phyloP scores from a whole-genome alignment of 176 grass and related monocot species.

The Zizania latifolia region DNA sequence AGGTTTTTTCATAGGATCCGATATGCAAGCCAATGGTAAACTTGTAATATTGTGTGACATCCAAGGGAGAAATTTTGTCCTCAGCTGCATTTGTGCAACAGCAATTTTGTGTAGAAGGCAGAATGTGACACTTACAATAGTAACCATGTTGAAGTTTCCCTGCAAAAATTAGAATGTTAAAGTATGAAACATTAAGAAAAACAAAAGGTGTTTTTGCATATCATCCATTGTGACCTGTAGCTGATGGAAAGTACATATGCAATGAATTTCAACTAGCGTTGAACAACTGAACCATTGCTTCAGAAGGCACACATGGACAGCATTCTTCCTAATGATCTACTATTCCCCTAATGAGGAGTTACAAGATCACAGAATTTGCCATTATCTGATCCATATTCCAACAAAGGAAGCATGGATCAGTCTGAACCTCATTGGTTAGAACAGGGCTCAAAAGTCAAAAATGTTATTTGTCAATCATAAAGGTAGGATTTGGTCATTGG shows the following conservation, averaged over 20 bases:
- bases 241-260: neutral
- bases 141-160: constrained; percentile 40
- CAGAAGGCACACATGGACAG: neutral
- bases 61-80: constrained; percentile 28
- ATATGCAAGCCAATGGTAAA: constrained; percentile 81
- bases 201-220: constrained; percentile 12
- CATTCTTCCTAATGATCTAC: neutral
- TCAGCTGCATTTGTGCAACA: constrained; percentile 37
- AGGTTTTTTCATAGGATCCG: constrained; percentile 63
- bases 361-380: neutral
- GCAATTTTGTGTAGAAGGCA: constrained; percentile 54
- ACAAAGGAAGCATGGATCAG: neutral
- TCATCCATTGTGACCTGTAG: neutral
- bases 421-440: neutral
- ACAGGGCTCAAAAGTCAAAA: neutral
- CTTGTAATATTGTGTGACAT: constrained; percentile 38
- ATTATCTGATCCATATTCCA: neutral
- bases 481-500: neutral
- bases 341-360: neutral
- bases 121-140: constrained; percentile 40
- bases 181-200: constrained; percentile 30
- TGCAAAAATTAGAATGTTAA: constrained; percentile 58
- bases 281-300: neutral
- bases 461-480: neutral
- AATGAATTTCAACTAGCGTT: neutral